These are phyloP conservation scores for Leishmania guyanensis DNA, from an alignment of 208 protist species.

Conservation along the genomic window DNA sequence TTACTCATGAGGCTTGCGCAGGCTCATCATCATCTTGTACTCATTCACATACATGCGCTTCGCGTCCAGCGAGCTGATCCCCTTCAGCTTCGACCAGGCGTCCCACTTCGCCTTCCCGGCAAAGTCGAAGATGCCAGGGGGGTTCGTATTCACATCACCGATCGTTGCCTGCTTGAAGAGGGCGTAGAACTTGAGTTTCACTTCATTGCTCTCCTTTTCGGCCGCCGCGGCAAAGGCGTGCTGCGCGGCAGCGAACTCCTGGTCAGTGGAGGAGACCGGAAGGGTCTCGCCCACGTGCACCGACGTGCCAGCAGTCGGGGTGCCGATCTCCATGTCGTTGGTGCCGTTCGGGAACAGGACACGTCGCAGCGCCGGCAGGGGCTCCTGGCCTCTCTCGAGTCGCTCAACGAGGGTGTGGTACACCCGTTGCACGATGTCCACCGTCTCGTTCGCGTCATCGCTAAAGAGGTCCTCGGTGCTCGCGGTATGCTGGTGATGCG, in stretches of 20 bases:
- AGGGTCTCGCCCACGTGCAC: conserved; percentile 22
- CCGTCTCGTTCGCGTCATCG: conserved; percentile 33
- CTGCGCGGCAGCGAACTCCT: conserved; percentile 65
- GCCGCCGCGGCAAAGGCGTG: conserved; percentile 52
- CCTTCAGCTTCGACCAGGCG: conserved; percentile 87
- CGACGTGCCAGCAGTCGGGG: conserved; percentile 5
- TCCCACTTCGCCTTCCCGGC: conserved; percentile 92
- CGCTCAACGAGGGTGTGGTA: conserved; percentile 42
- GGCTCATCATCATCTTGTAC: conserved; percentile 51
- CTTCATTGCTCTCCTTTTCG: conserved; percentile 48
- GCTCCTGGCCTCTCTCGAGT: conserved; percentile 51
- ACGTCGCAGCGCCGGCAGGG: conserved; percentile 45
- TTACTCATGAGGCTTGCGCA: conserved; percentile 4
- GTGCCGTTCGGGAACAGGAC: conserved; percentile 39
- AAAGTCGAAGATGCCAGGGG: conserved; percentile 80
- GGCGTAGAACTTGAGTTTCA: conserved; percentile 87
- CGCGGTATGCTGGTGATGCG: conserved; percentile 1
- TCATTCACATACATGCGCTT: conserved; percentile 84
- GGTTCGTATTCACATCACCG: conserved; percentile 73
- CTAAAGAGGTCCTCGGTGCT: conserved; percentile 24
- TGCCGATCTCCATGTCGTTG: conserved; percentile 11
- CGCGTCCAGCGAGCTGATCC: conserved; percentile 80
- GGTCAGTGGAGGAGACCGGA: conserved; percentile 32
- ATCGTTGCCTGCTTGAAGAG: conserved; percentile 90
- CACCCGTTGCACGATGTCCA: conserved; percentile 36